These are phyloP conservation scores for Paramecium biaurelia DNA, from an alignment of 73 alveolate species.

Conservation along the genomic window DNA sequence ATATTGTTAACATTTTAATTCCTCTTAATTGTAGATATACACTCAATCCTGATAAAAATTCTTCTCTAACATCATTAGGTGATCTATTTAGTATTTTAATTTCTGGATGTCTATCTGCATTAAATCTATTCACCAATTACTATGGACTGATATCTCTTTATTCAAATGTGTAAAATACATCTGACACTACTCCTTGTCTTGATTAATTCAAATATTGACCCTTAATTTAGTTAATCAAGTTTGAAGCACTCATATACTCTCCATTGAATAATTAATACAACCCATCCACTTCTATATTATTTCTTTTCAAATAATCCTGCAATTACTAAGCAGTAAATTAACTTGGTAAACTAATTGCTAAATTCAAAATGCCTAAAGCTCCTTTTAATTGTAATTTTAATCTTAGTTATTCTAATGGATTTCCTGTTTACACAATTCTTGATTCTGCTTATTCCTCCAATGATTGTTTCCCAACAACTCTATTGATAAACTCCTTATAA, in stretches of 20 bases:
- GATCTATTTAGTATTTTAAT: background rate
- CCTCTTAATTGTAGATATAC: background rate
- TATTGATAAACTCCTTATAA: conserved; percentile 17
- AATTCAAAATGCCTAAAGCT: conserved; percentile 15
- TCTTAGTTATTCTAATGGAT: background rate
- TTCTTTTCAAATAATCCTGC: conserved; percentile 1
- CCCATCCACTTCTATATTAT: conserved; percentile 5
- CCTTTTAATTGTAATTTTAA: background rate
- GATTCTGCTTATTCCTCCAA: conserved; percentile 3
- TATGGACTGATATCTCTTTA: background rate
- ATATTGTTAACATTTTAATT: background rate
- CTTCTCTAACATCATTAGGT: conserved; percentile 40
- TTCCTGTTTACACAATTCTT: background rate
- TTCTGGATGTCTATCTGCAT: conserved; percentile 41
- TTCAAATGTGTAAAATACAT: conserved; percentile 30
- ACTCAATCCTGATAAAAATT: conserved; percentile 3
- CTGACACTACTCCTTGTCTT: background rate
- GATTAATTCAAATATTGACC: background rate
- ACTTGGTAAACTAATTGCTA: conserved; percentile 29
- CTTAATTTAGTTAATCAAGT: background rate
- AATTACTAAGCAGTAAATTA: background rate
- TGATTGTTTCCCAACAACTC: background rate
- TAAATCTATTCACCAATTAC: background rate
- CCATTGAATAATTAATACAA: background rate
- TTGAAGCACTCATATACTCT: conserved; percentile 40